Evolutionary conservation across 2,329 filamentous ascomycete species (phyloP).

Genomic region (Massarina eburnea): DNA sequence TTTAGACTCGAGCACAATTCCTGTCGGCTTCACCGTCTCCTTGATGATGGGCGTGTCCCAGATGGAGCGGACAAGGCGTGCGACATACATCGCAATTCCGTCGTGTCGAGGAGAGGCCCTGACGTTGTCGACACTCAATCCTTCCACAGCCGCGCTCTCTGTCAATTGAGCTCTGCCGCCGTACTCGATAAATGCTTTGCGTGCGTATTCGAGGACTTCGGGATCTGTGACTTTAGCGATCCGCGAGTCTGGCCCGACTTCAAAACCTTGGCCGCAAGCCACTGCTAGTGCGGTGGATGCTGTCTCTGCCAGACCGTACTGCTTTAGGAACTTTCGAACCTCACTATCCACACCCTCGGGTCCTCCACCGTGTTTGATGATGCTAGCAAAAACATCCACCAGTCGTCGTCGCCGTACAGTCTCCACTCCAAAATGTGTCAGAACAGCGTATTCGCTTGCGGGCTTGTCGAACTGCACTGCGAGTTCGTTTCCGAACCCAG

Average conservation of each 20-base stretch:
- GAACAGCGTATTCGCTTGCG: conserved; percentile 80
- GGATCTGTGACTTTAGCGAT: conserved; percentile 75
- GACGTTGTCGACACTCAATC: conserved; percentile 75
- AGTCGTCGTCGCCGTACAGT: conserved; percentile 79
- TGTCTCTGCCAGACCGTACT: conserved; percentile 86
- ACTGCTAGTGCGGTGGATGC: conserved; percentile 90
- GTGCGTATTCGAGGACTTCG: conserved; percentile 79
- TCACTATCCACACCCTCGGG: conserved; percentile 81
- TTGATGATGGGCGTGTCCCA: conserved; percentile 80
- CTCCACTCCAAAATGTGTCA: conserved; percentile 90
- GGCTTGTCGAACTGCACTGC: conserved; percentile 91
- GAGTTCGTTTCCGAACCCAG: conserved; percentile 91
- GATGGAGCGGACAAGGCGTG: conserved; percentile 81
- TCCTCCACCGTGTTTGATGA: conserved; percentile 70
- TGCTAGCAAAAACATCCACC: conserved; percentile 87
- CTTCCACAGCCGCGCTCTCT: conserved; percentile 68
- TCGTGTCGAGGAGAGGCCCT: conserved; percentile 86
- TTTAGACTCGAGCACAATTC: conserved; percentile 66
- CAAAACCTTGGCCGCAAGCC: conserved; percentile 88
- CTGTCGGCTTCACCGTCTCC: conserved; percentile 56
- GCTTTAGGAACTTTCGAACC: conserved; percentile 77
- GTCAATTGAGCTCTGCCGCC: conserved; percentile 84
- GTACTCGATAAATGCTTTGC: conserved; percentile 86
- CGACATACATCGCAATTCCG: conserved; percentile 83
- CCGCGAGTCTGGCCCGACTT: conserved; percentile 71